A percentile compares a stretch with the other conserved stretches of the same genome.
Evolutionary conservation across 1,284 basidiomycete genomes (phyloP).

Genomic region (Ceratobasidium sp.): DNA sequence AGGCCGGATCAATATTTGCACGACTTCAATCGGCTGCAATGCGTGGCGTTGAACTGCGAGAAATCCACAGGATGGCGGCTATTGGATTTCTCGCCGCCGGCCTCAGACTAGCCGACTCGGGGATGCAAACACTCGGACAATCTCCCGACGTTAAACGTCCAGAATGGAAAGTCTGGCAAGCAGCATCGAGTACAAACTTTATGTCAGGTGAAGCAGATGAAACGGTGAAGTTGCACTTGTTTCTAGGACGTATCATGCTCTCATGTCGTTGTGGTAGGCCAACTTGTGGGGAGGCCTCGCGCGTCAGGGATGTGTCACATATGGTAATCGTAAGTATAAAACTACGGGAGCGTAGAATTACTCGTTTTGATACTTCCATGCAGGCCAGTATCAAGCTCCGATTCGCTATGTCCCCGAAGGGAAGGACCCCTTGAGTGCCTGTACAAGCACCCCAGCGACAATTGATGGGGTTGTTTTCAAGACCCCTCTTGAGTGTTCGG

Average conservation of each 20-base stretch:
- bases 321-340: slow-evolving; percentile 32
- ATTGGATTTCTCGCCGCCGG: not conserved
- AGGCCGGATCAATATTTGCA: slow-evolving; percentile 9
- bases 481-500: slow-evolving; percentile 20
- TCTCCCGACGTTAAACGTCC: slow-evolving; percentile 3
- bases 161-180: slow-evolving; percentile 30
- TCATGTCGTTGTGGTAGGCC: not conserved
- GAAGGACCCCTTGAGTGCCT: slow-evolving; percentile 1
- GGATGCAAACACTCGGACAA: slow-evolving; percentile 22
- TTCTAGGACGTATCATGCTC: not conserved
- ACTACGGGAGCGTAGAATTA: not conserved
- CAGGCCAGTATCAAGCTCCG: slow-evolving; percentile 23
- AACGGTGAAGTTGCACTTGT: not conserved
- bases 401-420: slow-evolving; percentile 28
- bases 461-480: slow-evolving; percentile 25
- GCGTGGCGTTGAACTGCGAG: slow-evolving; percentile 15
- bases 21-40: slow-evolving; percentile 32
- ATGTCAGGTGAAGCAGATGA: not conserved
- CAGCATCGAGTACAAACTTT: not conserved
- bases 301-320: slow-evolving; percentile 18
- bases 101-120: no score
- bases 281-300: slow-evolving; percentile 1
- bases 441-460: slow-evolving; percentile 7
- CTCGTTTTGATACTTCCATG: not conserved
- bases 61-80: slow-evolving; percentile 18